Base-by-base conservation (phyloP, 2,329 filamentous ascomycete genomes). In the Tolypocladium ophioglossoides region DNA sequence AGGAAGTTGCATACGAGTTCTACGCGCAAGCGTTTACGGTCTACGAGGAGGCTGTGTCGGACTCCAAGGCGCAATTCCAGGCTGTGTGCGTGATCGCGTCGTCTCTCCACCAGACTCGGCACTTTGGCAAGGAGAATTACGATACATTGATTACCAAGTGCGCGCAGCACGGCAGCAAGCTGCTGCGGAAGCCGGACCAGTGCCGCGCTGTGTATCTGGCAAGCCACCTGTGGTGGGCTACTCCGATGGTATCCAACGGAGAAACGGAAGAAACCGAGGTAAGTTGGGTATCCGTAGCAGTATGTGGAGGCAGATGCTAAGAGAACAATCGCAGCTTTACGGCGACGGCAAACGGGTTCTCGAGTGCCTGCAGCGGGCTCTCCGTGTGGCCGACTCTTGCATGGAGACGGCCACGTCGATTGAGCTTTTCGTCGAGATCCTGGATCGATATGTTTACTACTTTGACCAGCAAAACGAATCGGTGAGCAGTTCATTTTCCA, bases 391-490 rank as follows among this genome's bases (percentile, higher is more conserved):
- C 2, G 94, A 99, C 71, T 95, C 94, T 8, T 99, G 94, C 74
- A 99, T 99, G 94, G 95, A 99, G 71, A 94, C 91, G 9, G 90
- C 91, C 8, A 91, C 96, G 4, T 96, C 91, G 3, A 94, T 99
- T 49, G 95, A 99, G 72, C 80, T 99, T 50, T 99, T 99, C 72
- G 92, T 99, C 55, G 94, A 99, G 74, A 99, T 99, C 59, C 76
- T 99, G 54, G 96, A 99, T 70, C 85, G 94, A 70, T 99, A 99
- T 68, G 91, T 97, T 52, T 99, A 99, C 72, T 99, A 97, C 75
- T 99, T 96, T 74, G 94, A 99, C 71, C 92, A 99, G 70, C 90
- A 96, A 68, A 99, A 99, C 71, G 94, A 99, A 73, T 91, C 91
- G 61, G 94, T 82, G 68, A 66, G 78, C 66, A 35, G 22, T n/a